Evolutionary conservation across 257 asterid genomes (phyloP).

Genomic region (Gynochthodes officinalis): DNA sequence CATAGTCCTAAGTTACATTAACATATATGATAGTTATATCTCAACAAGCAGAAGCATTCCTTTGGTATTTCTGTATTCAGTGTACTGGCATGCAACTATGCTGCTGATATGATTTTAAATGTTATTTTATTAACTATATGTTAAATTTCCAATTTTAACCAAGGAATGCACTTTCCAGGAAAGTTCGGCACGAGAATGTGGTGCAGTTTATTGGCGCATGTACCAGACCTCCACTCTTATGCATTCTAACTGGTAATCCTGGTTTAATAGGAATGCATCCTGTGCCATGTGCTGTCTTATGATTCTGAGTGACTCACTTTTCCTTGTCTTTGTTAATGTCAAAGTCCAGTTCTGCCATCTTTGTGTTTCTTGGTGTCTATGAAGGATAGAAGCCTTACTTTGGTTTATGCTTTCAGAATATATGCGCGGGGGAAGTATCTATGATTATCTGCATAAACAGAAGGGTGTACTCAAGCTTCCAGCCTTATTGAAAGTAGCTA

Average conservation of each 20-base stretch:
- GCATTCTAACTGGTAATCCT: constrained; percentile 80
- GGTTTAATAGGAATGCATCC: background rate
- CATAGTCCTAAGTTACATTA: background rate
- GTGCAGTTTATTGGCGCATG: constrained; percentile 89
- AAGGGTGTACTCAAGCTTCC: constrained; percentile 66
- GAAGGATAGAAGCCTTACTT: background rate
- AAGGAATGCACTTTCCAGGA: constrained; percentile 44
- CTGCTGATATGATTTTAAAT: background rate
- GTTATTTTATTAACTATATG: background rate
- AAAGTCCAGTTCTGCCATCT: background rate
- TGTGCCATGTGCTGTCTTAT: constrained; percentile 2
- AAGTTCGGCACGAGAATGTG: constrained; percentile 82
- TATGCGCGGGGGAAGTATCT: constrained; percentile 89
- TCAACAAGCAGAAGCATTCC: constrained; percentile 1
- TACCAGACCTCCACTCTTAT: constrained; percentile 75
- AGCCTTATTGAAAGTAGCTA: constrained; percentile 55
- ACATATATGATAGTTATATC: background rate
- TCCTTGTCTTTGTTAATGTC: background rate
- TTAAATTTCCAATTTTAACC: background rate
- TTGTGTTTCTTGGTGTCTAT: background rate
- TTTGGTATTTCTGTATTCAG: background rate
- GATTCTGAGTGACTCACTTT: background rate
- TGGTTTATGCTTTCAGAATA: constrained; percentile 44
- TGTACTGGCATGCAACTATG: background rate
- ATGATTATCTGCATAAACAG: constrained; percentile 68